These are phyloP conservation scores for Fraxinus paxiana DNA, from an alignment of 305 asterid species.

Conservation along the genomic window DNA sequence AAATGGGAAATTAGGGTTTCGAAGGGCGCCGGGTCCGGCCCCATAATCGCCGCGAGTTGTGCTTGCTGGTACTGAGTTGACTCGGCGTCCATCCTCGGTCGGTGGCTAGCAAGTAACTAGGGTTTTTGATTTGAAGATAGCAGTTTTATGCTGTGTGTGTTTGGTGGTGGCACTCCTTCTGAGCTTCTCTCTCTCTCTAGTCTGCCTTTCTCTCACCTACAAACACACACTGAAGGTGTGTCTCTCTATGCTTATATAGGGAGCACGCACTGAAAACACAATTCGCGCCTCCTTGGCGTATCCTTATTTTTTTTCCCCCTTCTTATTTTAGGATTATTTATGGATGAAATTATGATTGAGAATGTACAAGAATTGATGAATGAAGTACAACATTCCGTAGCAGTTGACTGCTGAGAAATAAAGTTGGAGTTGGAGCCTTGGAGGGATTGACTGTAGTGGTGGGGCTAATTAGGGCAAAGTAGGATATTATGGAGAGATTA, in stretches of 20 bases:
- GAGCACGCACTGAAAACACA: constrained; percentile 1
- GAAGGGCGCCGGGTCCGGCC: constrained; percentile 67
- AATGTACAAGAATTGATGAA: constrained; percentile 29
- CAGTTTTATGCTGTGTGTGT: background rate
- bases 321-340: background rate
- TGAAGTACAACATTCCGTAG: background rate
- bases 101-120: constrained; percentile 30
- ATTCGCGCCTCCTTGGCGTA: constrained; percentile 16
- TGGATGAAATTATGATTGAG: background rate
- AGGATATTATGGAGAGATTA: constrained; percentile 17
- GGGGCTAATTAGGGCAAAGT: constrained; percentile 41
- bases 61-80: constrained; percentile 66
- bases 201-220: constrained; percentile 27
- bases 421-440: background rate
- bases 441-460: constrained; percentile 18
- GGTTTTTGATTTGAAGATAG: constrained; percentile 31
- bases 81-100: constrained; percentile 53
- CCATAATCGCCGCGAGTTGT: constrained; percentile 65
- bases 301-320: background rate
- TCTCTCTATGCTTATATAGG: constrained; percentile 23
- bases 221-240: constrained; percentile 28
- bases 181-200: constrained; percentile 19
- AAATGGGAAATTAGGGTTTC: constrained; percentile 68
- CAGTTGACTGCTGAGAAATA: constrained; percentile 27
- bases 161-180: constrained; percentile 27